These are phyloP conservation scores for Waltergamsia citrina DNA, from an alignment of 2,329 filamentous ascomycete species.

Conservation along the genomic window DNA sequence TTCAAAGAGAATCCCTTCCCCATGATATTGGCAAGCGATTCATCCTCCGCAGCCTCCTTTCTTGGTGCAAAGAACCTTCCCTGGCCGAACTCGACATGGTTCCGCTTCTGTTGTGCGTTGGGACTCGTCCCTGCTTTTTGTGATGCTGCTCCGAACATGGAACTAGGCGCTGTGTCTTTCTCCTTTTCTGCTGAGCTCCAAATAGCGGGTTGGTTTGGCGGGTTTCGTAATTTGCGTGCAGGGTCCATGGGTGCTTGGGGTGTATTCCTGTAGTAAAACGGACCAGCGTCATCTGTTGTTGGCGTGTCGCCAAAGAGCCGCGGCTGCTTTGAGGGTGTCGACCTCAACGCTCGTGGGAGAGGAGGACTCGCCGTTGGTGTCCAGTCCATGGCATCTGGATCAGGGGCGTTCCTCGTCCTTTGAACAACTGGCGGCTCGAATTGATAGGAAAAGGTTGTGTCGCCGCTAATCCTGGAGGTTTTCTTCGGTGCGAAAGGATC, in stretches of 20 bases:
- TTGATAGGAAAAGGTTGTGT: background rate
- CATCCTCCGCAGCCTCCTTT: conserved; percentile 28
- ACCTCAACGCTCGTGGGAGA: conserved; percentile 25
- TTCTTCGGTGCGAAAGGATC: background rate
- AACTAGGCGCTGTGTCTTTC: conserved; percentile 36
- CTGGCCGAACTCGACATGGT: conserved; percentile 47
- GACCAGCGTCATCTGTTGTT: conserved; percentile 31
- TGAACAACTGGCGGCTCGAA: too few species aligned
- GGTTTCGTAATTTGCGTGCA: conserved; percentile 52
- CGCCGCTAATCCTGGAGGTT: background rate
- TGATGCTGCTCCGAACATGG: too few species aligned
- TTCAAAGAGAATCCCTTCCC: conserved; percentile 25
- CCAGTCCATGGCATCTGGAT: conserved; percentile 62
- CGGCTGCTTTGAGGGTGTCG: conserved; percentile 8
- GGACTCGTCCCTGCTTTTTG: conserved; percentile 6
- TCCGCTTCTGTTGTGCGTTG: too few species aligned
- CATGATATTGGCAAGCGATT: conserved; percentile 33
- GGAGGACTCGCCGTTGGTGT: conserved; percentile 38
- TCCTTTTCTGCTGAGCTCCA: conserved; percentile 33
- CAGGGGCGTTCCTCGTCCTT: background rate
- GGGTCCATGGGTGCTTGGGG: conserved; percentile 61
- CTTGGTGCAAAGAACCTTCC: conserved; percentile 50
- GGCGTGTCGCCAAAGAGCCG: conserved; percentile 34
- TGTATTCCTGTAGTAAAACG: conserved; percentile 63
- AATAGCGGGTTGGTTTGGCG: conserved; percentile 45